Conservation (phyloP, 148 eudicot genomes). For the Oxyria digyna region DNA sequence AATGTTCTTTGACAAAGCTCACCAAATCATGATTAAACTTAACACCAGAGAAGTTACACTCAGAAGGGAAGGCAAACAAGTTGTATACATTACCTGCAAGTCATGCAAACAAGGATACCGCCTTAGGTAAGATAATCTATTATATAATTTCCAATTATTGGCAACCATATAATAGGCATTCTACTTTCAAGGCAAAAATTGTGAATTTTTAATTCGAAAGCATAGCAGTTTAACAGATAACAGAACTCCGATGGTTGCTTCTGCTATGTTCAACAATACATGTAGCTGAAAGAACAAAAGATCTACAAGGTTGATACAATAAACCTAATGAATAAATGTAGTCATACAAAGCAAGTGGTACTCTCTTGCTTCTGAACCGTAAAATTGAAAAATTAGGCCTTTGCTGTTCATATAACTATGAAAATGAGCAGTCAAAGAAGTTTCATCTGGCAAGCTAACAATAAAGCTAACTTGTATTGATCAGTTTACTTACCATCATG, state of each 20-base stretch:
- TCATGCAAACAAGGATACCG: slow-evolving; percentile 9
- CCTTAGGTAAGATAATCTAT: background rate
- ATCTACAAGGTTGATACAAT: background rate
- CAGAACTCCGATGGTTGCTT: background rate
- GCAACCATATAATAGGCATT: background rate
- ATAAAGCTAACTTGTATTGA: background rate
- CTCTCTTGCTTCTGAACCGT: background rate
- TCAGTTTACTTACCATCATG: slow-evolving; percentile 25
- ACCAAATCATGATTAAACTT: slow-evolving; percentile 69
- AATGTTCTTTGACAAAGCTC: slow-evolving; percentile 46
- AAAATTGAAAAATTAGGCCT: background rate
- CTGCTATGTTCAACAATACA: background rate
- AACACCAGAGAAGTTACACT: slow-evolving; percentile 91
- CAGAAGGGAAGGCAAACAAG: slow-evolving; percentile 97
- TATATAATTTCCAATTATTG: background rate
- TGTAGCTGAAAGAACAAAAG: background rate
- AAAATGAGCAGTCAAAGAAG: background rate
- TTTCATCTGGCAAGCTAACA: background rate
- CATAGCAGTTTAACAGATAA: too few relatives aligned
- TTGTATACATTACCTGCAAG: slow-evolving; percentile 49
- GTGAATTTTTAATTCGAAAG: background rate
- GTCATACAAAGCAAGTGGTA: background rate
- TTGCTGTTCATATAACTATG: background rate
- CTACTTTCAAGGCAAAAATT: background rate
- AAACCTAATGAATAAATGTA: background rate